Evolutionary conservation across 129 eudicot genomes (phyloP).

Genomic region (Centella asiatica): DNA sequence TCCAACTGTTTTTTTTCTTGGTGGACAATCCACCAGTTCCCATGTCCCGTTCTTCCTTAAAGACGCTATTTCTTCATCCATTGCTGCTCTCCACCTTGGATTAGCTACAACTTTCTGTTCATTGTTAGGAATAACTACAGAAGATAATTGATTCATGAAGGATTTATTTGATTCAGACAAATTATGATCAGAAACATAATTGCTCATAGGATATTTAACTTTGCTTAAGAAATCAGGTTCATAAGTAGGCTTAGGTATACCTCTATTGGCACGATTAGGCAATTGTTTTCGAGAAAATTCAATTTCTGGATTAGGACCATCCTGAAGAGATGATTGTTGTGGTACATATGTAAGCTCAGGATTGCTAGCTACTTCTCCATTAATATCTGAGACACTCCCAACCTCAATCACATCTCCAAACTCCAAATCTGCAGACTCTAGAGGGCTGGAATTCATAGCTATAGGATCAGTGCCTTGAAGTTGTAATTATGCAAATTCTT

Average conservation of each 20-base stretch:
- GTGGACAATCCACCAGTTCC: not conserved
- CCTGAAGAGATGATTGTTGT: not conserved
- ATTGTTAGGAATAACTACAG: not conserved
- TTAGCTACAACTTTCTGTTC: not conserved
- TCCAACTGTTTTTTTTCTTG: not conserved
- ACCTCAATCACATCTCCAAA: too few species aligned
- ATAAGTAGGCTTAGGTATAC: not conserved
- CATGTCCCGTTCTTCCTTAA: not conserved
- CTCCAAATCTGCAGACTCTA: too few species aligned
- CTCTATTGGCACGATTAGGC: not conserved
- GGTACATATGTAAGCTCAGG: not conserved
- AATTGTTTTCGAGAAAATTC: too few species aligned
- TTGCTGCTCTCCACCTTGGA: not conserved
- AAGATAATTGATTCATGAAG: not conserved
- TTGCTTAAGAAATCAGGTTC: not conserved
- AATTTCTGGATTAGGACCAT: not conserved
- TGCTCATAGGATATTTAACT: too few species aligned
- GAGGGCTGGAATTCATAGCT: too few species aligned
- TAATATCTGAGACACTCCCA: too few species aligned
- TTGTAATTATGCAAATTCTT: too few species aligned
- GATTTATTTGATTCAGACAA: not conserved
- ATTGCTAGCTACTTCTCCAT: too few species aligned
- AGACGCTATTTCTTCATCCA: not conserved
- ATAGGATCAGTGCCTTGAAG: too few species aligned
- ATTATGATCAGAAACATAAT: not conserved